These are phyloP conservation scores for Bryum argenteum DNA, from an alignment of 225 moss, liverwort and hornwort species.

Conservation along the genomic window DNA sequence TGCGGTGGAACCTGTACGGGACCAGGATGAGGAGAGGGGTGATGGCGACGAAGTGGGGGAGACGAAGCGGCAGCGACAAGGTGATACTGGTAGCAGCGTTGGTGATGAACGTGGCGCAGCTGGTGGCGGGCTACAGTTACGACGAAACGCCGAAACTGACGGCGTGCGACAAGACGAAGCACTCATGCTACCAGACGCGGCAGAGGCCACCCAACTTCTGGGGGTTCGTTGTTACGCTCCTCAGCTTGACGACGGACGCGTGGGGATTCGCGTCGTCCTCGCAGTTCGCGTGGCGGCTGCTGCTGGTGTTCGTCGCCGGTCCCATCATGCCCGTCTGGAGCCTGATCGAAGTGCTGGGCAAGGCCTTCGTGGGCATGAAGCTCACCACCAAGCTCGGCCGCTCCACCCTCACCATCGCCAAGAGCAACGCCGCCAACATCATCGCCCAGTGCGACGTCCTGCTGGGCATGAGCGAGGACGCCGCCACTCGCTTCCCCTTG, in stretches of 20 bases:
- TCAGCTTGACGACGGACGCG: conserved; percentile 55
- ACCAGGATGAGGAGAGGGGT: conserved; percentile 7
- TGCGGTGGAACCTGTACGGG: too few species aligned
- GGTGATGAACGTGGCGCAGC: conserved; percentile 17
- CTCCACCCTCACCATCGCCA: conserved; percentile 53
- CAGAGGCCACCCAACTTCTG: conserved; percentile 51
- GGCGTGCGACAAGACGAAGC: conserved; percentile 4
- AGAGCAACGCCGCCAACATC: conserved; percentile 58
- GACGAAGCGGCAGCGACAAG: neutral
- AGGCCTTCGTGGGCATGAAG: conserved; percentile 61
- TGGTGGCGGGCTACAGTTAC: conserved; percentile 9
- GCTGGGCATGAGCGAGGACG: conserved; percentile 59
- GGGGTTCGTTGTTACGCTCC: conserved; percentile 51
- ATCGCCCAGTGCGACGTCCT: conserved; percentile 62
- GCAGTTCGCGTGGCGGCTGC: conserved; percentile 55
- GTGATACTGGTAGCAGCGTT: neutral
- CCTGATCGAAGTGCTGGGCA: conserved; percentile 58
- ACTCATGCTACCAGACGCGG: conserved; percentile 49
- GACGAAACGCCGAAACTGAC: neutral
- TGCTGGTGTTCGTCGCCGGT: conserved; percentile 58
- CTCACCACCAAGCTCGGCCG: conserved; percentile 43
- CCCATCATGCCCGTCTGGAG: conserved; percentile 72
- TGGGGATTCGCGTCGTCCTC: conserved; percentile 60
- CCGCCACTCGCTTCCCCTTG: conserved; percentile 50
- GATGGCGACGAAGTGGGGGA: neutral